phyloP scores from a whole-genome alignment of 305 asterid species.

The Stenogyne calaminthoides region DNA sequence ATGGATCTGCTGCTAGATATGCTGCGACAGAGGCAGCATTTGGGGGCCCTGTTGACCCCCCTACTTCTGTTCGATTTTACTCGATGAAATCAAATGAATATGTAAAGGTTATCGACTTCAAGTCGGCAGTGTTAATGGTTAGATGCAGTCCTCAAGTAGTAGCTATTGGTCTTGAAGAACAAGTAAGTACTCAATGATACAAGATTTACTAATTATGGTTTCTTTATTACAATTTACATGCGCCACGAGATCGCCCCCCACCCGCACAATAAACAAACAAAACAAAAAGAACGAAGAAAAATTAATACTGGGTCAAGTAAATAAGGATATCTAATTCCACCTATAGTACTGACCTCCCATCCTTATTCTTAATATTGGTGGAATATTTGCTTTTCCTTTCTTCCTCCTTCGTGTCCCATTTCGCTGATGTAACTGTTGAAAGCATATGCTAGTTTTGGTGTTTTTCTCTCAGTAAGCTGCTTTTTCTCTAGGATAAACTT shows the following conservation, averaged over 20 bases:
- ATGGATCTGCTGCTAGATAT: conserved; percentile 39
- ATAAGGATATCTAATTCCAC: conserved; percentile 15
- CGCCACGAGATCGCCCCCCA: not conserved
- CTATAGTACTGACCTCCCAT: not conserved
- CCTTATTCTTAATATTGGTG: conserved; percentile 17
- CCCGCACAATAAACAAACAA: not conserved
- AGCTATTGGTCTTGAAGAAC: conserved; percentile 94
- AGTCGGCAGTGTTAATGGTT: conserved; percentile 85
- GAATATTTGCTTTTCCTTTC: not conserved
- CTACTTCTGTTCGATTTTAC: conserved; percentile 90
- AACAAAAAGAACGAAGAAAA: not conserved
- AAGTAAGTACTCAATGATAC: conserved; percentile 50
- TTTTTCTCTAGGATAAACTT: conserved; percentile 4
- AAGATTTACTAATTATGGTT: conserved; percentile 7
- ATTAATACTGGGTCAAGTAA: not conserved
- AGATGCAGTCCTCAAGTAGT: conserved; percentile 90
- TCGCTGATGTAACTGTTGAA: not conserved
- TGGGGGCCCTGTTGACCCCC: conserved; percentile 60
- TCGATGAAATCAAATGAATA: conserved; percentile 83
- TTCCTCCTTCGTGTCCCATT: not conserved
- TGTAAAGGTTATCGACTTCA: conserved; percentile 80
- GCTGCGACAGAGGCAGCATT: conserved; percentile 56
- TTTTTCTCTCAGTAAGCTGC: conserved; percentile 5
- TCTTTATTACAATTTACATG: conserved; percentile 12
- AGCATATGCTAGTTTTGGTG: conserved; percentile 21